A percentile compares a stretch with the other conserved stretches of the same genome.
phyloP scores from a whole-genome alignment of 306 rosid species.

The Coriaria nepalensis region DNA sequence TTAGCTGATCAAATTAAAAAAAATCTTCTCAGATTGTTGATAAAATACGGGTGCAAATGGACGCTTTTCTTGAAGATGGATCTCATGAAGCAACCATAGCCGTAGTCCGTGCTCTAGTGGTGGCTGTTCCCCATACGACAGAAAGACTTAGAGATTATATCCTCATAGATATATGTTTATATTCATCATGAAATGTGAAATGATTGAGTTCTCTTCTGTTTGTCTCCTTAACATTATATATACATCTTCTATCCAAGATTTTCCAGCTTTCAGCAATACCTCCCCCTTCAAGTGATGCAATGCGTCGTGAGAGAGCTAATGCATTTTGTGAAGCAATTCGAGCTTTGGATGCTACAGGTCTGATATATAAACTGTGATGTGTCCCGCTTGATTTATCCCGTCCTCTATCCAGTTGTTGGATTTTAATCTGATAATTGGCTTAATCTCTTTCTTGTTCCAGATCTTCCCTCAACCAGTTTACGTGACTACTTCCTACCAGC shows the following conservation, averaged over 20 bases:
- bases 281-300: slow-evolving; percentile 38
- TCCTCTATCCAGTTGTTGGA: too few species aligned
- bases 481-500: slow-evolving; percentile 75
- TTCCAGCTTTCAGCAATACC: slow-evolving; percentile 57
- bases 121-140: slow-evolving; percentile 87
- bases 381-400: background rate
- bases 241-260: slow-evolving; percentile 96
- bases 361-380: slow-evolving; percentile 1
- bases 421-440: slow-evolving; percentile 12
- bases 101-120: slow-evolving; percentile 79
- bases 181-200: slow-evolving; percentile 1
- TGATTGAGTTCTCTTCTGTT: slow-evolving; percentile 9
- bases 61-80: slow-evolving; percentile 98
- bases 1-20: slow-evolving; percentile 17
- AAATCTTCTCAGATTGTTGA: slow-evolving; percentile 74
- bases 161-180: slow-evolving; percentile 22
- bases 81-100: slow-evolving; percentile 90
- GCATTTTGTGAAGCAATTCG: slow-evolving; percentile 96
- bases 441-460: slow-evolving; percentile 26
- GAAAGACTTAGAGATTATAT: slow-evolving; percentile 93
- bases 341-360: slow-evolving; percentile 94
- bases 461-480: slow-evolving; percentile 56
- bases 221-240: slow-evolving; percentile 47
- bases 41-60: slow-evolving; percentile 96
- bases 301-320: slow-evolving; percentile 60